Conservation (phyloP, 441 rosid genomes). For the Adansonia rubrostipa region DNA sequence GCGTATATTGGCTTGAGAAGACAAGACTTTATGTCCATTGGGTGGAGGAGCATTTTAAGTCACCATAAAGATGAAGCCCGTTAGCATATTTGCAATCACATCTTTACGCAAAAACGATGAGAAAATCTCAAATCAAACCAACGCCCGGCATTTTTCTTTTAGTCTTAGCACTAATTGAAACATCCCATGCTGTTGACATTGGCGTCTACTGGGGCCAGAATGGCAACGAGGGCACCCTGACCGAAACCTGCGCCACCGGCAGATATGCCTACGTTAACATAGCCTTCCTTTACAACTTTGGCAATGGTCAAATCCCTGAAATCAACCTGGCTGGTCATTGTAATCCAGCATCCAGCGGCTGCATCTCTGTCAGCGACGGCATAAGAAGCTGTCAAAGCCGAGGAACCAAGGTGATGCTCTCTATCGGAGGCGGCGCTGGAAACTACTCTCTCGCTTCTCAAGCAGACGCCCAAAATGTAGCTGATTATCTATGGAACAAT, state of each 20-base stretch:
- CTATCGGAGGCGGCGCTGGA: slow-evolving; percentile 44
- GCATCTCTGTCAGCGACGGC: slow-evolving; percentile 29
- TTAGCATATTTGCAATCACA: background rate
- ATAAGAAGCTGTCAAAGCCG: slow-evolving; percentile 40
- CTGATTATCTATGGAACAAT: slow-evolving; percentile 8
- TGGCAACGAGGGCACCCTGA: slow-evolving; percentile 40
- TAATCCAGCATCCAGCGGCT: slow-evolving; percentile 20
- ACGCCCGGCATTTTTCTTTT: slow-evolving; percentile 25
- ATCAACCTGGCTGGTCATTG: no score
- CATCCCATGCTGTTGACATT: slow-evolving; percentile 32
- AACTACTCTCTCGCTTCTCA: slow-evolving; percentile 43
- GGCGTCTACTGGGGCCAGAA: slow-evolving; percentile 48
- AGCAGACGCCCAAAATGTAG: slow-evolving; percentile 46
- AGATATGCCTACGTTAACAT: no score
- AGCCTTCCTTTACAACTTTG: no score
- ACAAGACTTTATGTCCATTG: background rate
- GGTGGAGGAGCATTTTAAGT: background rate
- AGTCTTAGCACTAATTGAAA: slow-evolving; percentile 8
- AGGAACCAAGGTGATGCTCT: slow-evolving; percentile 52
- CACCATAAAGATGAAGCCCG: background rate
- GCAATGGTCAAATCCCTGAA: no score
- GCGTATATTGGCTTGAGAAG: background rate
- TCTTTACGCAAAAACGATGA: slow-evolving; percentile 29
- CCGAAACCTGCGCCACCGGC: slow-evolving; percentile 38
- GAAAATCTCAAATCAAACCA: background rate